A percentile compares a stretch with the other conserved stretches of the same genome.
phyloP scores from a whole-genome alignment of 306 rosid species.

The Rosa persica region DNA sequence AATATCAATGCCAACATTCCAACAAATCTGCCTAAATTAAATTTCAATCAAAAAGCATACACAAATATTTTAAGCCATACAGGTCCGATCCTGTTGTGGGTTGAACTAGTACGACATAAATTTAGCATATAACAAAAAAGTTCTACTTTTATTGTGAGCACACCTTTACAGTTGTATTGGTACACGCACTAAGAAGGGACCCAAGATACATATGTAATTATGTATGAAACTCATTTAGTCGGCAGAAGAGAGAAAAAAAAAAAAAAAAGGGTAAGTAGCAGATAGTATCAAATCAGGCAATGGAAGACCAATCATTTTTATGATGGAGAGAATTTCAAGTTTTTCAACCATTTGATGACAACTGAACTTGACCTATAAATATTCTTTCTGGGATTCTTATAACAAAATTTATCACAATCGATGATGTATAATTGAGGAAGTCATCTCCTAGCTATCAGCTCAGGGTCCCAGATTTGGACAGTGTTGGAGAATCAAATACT shows the following conservation, averaged over 20 bases:
- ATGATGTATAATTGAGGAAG: slow-evolving; percentile 19
- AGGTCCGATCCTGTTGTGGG: neutral
- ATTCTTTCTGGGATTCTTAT: neutral
- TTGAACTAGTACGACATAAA: neutral
- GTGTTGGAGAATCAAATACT: slow-evolving; percentile 19
- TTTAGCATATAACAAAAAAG: slow-evolving; percentile 17
- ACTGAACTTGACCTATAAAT: slow-evolving; percentile 2
- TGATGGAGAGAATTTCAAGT: slow-evolving; percentile 37
- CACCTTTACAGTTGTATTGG: slow-evolving; percentile 39
- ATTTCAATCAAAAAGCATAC: neutral
- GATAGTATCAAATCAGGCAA: slow-evolving; percentile 35
- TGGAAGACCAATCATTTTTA: slow-evolving; percentile 17
- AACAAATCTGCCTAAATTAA: slow-evolving; percentile 45
- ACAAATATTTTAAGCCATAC: neutral
- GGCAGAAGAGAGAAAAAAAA: slow-evolving; percentile 33
- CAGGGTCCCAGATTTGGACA: slow-evolving; percentile 15
- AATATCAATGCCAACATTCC: slow-evolving; percentile 49
- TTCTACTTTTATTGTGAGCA: slow-evolving; percentile 11
- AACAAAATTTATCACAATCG: neutral
- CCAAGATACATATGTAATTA: slow-evolving; percentile 2
- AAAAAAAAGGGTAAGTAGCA: slow-evolving; percentile 18
- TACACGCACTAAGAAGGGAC: slow-evolving; percentile 25
- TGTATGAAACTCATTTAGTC: slow-evolving; percentile 19
- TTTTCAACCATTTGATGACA: slow-evolving; percentile 24
- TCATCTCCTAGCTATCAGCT: slow-evolving; percentile 16